phyloP scores from a whole-genome alignment of 192 early-diverging fungal species.

The Backusella circina region DNA sequence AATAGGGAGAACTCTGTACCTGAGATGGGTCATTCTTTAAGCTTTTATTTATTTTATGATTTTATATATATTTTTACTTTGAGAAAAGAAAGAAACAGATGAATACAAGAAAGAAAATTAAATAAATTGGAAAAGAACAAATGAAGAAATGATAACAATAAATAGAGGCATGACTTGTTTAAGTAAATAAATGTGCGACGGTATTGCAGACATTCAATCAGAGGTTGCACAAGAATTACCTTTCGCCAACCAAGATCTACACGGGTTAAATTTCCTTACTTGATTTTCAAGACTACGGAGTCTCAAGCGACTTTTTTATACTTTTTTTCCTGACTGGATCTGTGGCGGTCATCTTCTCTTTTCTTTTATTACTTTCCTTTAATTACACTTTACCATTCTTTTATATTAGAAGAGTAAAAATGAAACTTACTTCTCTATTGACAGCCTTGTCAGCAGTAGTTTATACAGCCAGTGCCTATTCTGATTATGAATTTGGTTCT shows the following conservation, averaged over 20 bases:
- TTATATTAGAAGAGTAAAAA: background rate
- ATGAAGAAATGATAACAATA: background rate
- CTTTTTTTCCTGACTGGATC: background rate
- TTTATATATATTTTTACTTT: background rate
- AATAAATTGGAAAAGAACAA: background rate
- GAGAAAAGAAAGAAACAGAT: background rate
- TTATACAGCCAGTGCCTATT: background rate
- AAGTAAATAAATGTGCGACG: background rate
- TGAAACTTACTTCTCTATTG: constrained; percentile 8
- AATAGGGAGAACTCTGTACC: background rate
- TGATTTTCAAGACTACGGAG: background rate
- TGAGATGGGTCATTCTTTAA: constrained; percentile 13
- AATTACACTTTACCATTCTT: background rate
- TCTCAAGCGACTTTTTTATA: background rate
- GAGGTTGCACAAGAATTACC: background rate
- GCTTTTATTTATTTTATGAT: background rate
- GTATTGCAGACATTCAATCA: background rate
- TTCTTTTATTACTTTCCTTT: background rate
- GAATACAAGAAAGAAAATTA: background rate
- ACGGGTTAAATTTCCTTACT: constrained; percentile 4
- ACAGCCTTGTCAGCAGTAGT: background rate
- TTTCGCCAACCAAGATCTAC: background rate
- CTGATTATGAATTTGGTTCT: background rate
- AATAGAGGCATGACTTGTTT: background rate
- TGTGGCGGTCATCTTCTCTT: background rate